A percentile compares a stretch with the other conserved stretches of the same genome.
Evolutionary conservation across 129 eudicot species (phyloP).

Genomic region (Solidago caesia): DNA sequence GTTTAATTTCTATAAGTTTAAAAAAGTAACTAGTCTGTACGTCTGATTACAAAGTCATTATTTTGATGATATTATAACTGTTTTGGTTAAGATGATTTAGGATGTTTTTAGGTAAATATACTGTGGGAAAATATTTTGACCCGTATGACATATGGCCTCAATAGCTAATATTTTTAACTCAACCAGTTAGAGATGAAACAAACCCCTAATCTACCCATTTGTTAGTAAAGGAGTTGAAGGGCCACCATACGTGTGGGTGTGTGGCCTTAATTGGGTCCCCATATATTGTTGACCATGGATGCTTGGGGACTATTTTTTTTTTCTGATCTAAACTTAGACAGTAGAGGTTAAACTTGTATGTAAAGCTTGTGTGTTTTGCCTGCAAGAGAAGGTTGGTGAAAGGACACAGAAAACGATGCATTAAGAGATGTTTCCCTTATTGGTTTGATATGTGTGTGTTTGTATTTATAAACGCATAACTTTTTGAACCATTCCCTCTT

Average conservation of each 20-base stretch:
- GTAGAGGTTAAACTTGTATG: slow-evolving; percentile 1
- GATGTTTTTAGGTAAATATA: background rate
- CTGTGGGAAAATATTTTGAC: background rate
- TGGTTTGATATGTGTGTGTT: slow-evolving; percentile 4
- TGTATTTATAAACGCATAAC: background rate
- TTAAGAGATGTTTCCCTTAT: slow-evolving; percentile 1
- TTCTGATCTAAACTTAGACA: too few relatives aligned
- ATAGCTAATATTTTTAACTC: background rate
- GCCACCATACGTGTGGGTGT: background rate
- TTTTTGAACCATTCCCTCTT: background rate
- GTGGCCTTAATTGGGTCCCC: background rate
- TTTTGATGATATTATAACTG: too few relatives aligned
- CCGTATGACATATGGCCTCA: background rate
- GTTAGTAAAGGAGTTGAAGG: background rate
- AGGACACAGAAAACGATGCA: slow-evolving; percentile 8
- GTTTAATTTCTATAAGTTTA: background rate
- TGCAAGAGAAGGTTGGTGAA: slow-evolving; percentile 15
- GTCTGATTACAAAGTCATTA: too few relatives aligned
- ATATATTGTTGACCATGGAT: slow-evolving; percentile 8
- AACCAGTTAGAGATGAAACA: background rate
- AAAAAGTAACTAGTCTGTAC: too few relatives aligned
- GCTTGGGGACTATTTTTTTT: background rate
- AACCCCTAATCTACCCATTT: background rate
- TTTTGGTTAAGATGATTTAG: background rate
- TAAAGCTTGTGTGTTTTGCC: slow-evolving; percentile 4